A percentile compares a stretch with the other conserved stretches of the same genome.
These are phyloP conservation scores for Citrus hindsii DNA, from an alignment of 345 rosid species.

Conservation along the genomic window DNA sequence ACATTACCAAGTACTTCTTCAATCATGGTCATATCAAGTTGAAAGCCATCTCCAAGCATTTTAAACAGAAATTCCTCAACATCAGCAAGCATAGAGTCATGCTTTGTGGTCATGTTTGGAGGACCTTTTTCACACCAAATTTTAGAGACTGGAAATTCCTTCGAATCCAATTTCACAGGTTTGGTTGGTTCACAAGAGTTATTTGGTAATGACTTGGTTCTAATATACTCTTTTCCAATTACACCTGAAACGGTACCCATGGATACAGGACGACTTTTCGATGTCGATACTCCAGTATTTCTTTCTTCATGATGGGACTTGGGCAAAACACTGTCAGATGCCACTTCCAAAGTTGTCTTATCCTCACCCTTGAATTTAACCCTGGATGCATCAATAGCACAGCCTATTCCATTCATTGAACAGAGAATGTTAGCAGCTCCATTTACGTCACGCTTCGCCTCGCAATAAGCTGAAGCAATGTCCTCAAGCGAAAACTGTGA, in stretches of 20 bases:
- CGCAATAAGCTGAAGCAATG: constrained; percentile 39
- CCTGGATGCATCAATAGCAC: neutral
- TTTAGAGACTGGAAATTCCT: constrained; percentile 40
- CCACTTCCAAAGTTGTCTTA: neutral
- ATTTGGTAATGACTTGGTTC: constrained; percentile 24
- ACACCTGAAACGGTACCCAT: constrained; percentile 43
- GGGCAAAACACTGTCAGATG: constrained; percentile 14
- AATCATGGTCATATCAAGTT: constrained; percentile 42
- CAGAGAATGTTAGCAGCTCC: constrained; percentile 42
- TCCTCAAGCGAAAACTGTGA: constrained; percentile 45
- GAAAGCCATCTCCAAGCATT: constrained; percentile 56
- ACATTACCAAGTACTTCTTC: constrained; percentile 49
- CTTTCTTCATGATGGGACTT: constrained; percentile 16
- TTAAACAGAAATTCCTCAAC: constrained; percentile 46
- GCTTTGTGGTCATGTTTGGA: constrained; percentile 4
- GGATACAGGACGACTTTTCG: constrained; percentile 34
- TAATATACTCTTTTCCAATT: constrained; percentile 41
- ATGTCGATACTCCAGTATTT: constrained; percentile 21
- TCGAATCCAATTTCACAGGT: constrained; percentile 44
- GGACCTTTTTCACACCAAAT: constrained; percentile 31
- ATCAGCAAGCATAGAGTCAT: constrained; percentile 22
- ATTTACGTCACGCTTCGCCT: constrained; percentile 30
- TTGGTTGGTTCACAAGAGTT: constrained; percentile 30
- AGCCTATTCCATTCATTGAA: constrained; percentile 21
- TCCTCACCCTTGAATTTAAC: constrained; percentile 8